phyloP scores from a whole-genome alignment of 495 filamentous ascomycete species.

The Immersiella caudata region DNA sequence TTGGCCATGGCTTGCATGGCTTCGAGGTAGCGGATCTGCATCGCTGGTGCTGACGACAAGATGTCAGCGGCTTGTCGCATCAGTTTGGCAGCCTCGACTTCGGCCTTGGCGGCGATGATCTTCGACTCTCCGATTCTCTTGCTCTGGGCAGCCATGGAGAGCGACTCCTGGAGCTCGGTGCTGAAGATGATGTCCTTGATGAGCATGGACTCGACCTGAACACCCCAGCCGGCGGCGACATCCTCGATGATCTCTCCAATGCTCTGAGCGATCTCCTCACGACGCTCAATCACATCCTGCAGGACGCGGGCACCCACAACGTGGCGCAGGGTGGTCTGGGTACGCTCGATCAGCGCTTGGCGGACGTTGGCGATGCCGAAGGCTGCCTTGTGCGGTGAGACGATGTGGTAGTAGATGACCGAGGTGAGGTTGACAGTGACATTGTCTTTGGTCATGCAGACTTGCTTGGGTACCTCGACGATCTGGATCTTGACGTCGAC shows the following conservation, averaged over 20 bases:
- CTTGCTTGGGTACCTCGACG: slow-evolving; percentile 91
- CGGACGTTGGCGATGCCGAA: slow-evolving; percentile 96
- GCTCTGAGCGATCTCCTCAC: slow-evolving; percentile 91
- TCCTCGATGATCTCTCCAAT: slow-evolving; percentile 98
- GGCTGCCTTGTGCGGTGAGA: slow-evolving; percentile 91
- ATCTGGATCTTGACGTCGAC: slow-evolving; percentile 99
- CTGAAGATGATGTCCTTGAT: slow-evolving; percentile 99
- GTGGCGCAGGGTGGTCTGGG: slow-evolving; percentile 96
- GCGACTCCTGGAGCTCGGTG: slow-evolving; percentile 92
- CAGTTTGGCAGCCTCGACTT: slow-evolving; percentile 95
- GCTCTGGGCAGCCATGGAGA: slow-evolving; percentile 99
- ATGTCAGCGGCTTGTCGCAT: slow-evolving; percentile 99
- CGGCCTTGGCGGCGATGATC: slow-evolving; percentile 93
- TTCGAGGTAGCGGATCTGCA: slow-evolving; percentile 98
- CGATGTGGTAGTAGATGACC: slow-evolving; percentile 99
- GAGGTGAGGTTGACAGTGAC: slow-evolving; percentile 90
- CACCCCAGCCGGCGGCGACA: slow-evolving; percentile 91
- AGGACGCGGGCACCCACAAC: slow-evolving; percentile 95
- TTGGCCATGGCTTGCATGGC: slow-evolving; percentile 99
- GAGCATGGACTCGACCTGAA: slow-evolving; percentile 95
- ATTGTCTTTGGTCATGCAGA: slow-evolving; percentile 99
- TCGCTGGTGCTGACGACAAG: slow-evolving; percentile 85
- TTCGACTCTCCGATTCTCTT: slow-evolving; percentile 99
- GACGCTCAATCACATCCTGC: slow-evolving; percentile 98
- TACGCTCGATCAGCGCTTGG: slow-evolving; percentile 94